These are phyloP conservation scores for Basipetospora chlamydospora DNA, from an alignment of 2,329 filamentous ascomycete species.

Conservation along the genomic window DNA sequence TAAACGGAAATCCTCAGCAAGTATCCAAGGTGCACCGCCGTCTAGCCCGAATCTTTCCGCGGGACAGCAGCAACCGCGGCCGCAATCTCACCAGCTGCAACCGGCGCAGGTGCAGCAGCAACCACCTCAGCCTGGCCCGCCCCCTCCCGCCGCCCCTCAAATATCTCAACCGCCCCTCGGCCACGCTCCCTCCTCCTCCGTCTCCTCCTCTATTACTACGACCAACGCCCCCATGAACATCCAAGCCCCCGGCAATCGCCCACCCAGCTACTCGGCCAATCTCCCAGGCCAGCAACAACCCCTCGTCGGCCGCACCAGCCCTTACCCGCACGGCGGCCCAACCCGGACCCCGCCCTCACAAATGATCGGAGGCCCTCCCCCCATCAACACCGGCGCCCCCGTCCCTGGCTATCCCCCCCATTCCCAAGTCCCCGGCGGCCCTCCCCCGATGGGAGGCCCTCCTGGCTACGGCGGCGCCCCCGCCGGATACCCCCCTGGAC, in stretches of 20 bases:
- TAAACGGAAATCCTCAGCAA: constrained; percentile 59
- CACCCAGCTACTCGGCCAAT: constrained; percentile 48
- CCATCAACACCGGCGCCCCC: constrained; percentile 51
- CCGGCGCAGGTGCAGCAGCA: constrained; percentile 5
- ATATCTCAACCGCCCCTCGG: constrained; percentile 23
- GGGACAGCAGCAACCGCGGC: constrained; percentile 4
- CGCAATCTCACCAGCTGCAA: constrained; percentile 2
- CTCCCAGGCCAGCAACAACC: constrained; percentile 31
- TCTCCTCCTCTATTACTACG: constrained; percentile 30
- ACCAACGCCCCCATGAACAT: constrained; percentile 47
- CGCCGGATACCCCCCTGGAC: constrained; percentile 22
- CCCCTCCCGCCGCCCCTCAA: constrained; percentile 21
- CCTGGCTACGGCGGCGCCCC: constrained; percentile 26
- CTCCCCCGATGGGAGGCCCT: constrained; percentile 21
- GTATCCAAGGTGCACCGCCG: constrained; percentile 25
- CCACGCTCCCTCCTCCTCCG: constrained; percentile 25
- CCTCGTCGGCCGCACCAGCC: constrained; percentile 39
- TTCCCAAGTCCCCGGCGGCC: constrained; percentile 13
- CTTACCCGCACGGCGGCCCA: constrained; percentile 30
- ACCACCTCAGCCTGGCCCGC: not conserved
- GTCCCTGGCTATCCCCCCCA: constrained; percentile 27
- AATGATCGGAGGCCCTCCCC: constrained; percentile 49
- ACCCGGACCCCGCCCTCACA: constrained; percentile 42
- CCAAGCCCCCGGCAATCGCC: constrained; percentile 42
- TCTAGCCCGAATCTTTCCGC: constrained; percentile 5